Evolutionary conservation across 768 basidiomycete genomes (phyloP), one percentile per base, ranked within the genome.

Genomic region (Pisolithus microcarpus): DNA sequence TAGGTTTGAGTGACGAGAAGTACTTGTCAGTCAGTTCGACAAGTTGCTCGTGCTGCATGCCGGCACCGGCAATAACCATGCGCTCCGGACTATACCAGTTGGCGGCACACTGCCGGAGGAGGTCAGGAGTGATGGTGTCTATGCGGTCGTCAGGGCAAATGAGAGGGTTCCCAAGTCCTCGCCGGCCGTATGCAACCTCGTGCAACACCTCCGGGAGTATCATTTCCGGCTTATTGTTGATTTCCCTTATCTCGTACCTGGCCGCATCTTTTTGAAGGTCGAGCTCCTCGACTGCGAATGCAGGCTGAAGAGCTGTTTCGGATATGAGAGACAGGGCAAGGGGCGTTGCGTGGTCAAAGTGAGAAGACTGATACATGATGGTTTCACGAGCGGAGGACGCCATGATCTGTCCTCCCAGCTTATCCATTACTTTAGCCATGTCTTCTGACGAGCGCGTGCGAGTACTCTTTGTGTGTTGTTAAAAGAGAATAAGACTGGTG

Each of bases 281-380:
- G 39, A 99, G 72, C 68, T 98, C 96, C 48, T 89, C 87, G 0
- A 73, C 69, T 18, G 78, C 66, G 65, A 96, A 83, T 1, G 81
- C 70, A 9, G 96, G 81, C 61, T 91, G 81, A 50, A 86, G 75
- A 45, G 90, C 84, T 15, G 94, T 95, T 67, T 97, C 94, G 31
- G 94, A 81, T 53, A 99, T 90, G 55, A 98, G 79, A 24, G 87
- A 85, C 46, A 99, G 65, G 10, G 92, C 91, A 7, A 82, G 75
- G 1, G 88, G 82, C 2, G 93, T 90, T 38, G 82, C 82, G 54
- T 82, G 74, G 57, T 91, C 83, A 62, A 93, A 94, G 65, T 95
- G 87, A 37, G 92, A 91, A 10, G 95, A 95, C 69, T 98, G 96
- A 65, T 98, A 99, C 87, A 96, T 91, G 63, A 97, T 92, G 19